Evolutionary conservation across 1,284 basidiomycete genomes (phyloP), one percentile per base, ranked within the genome.

Genomic region (Ganoderma leucocontextum): DNA sequence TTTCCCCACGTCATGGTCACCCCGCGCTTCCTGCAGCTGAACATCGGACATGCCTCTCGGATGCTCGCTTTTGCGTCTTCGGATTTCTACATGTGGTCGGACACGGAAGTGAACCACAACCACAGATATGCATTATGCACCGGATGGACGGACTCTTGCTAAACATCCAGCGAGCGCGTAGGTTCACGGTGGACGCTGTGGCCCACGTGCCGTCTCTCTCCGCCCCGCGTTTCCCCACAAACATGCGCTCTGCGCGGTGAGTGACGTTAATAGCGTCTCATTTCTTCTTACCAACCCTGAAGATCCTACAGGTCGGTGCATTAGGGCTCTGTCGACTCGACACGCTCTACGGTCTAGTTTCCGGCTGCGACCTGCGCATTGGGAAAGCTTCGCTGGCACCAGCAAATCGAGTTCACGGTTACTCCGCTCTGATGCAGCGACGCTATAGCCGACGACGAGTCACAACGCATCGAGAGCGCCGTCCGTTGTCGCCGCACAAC

Each of bases 1-100:
- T 38, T 38, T 38, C 29, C n/a, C 36, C 71, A 68, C 64, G 68
- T 72, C 71, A 66, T 66, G 35, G 29, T 38, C 55, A 22, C 17
- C 19, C 6, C 55, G 55, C 25, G 8, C 47, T 22, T 33, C 19
- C 55, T 36, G 35, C 33, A 33, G n/a, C 19, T 38, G 35, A 36
- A 22, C 55, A 58, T 58, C 55, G 33, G 55, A 58, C 53, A 8
- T 0, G 53, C 33, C 55, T 58, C 36, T 58, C 35, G 36, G 19
- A 58, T 36, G 33, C 17, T 55, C 25, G 22, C 25, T 19, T 33
- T 55, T n/a, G 53, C 17, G 19, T 35, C 33, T 15, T 55, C 33
- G 53, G 29, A 55, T 55, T 10, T n/a, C 55, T 38, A 22, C 10
- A 6, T 22, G 35, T 38, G 10, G 35, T 12, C 35, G 55, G 17